Percentiles rank a stretch among this genome's conserved stretches.
These are phyloP conservation scores for Westerdykella ornata DNA, from an alignment of 2,329 filamentous ascomycete species.

Conservation along the genomic window DNA sequence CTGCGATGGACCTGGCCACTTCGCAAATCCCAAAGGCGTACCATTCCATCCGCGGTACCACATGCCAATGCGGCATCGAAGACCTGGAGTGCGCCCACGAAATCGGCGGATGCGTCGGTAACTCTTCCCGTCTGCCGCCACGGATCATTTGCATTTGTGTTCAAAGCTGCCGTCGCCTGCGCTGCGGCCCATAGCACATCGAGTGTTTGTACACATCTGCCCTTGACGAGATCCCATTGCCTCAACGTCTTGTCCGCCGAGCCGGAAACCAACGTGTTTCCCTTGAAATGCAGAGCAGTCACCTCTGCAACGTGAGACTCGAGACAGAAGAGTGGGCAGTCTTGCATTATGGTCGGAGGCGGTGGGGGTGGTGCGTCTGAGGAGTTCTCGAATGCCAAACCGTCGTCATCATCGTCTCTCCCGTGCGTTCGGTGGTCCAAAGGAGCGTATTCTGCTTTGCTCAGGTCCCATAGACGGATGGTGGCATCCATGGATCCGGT, in stretches of 20 bases:
- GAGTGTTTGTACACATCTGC: conserved; percentile 93
- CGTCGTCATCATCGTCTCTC: conserved; percentile 44
- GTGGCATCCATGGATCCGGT: conserved; percentile 94
- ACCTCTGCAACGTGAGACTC: conserved; percentile 90
- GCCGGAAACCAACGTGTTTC: conserved; percentile 85
- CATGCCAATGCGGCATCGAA: conserved; percentile 95
- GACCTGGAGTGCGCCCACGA: conserved; percentile 89
- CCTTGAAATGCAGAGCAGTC: conserved; percentile 84
- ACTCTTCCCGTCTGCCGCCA: conserved; percentile 70
- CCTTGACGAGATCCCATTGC: conserved; percentile 95
- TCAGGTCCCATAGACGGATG: conserved; percentile 91
- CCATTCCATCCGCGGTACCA: conserved; percentile 95
- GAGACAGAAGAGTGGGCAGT: conserved; percentile 83
- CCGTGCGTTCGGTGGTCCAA: conserved; percentile 49
- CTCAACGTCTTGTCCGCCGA: conserved; percentile 95
- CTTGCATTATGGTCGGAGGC: conserved; percentile 68
- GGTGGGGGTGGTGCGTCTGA: conserved; percentile 66
- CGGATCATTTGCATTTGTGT: conserved; percentile 47
- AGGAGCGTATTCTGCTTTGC: conserved; percentile 76
- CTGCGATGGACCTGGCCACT: conserved; percentile 96
- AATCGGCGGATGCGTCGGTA: conserved; percentile 67
- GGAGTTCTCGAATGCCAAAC: conserved; percentile 65
- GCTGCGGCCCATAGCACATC: conserved; percentile 98
- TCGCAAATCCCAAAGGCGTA: conserved; percentile 90
- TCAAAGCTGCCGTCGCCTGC: conserved; percentile 68